A percentile compares a stretch with the other conserved stretches of the same genome.
These are phyloP conservation scores for Piloderma croceum DNA, from an alignment of 768 basidiomycete species.

Conservation along the genomic window DNA sequence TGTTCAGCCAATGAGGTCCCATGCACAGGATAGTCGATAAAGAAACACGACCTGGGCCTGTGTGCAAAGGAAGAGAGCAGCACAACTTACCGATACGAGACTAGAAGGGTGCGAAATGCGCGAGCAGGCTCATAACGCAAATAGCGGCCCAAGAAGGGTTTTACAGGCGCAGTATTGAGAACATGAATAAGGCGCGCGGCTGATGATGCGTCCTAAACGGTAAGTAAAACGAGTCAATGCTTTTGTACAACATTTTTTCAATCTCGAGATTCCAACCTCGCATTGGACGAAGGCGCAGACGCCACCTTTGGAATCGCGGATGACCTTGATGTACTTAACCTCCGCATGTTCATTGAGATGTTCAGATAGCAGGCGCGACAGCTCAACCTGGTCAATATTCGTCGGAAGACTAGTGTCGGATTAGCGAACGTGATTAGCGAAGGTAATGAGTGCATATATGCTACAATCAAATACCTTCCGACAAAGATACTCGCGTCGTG, in stretches of 20 bases:
- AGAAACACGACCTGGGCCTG: no score
- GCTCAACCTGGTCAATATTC: slow-evolving; percentile 58
- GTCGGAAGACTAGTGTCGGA: slow-evolving; percentile 53
- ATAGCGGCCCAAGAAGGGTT: slow-evolving; percentile 64
- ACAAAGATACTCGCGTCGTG: slow-evolving; percentile 83
- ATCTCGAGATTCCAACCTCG: slow-evolving; percentile 51
- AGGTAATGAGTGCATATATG: slow-evolving; percentile 1
- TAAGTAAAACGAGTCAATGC: slow-evolving; percentile 1
- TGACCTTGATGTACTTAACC: slow-evolving; percentile 62
- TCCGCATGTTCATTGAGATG: slow-evolving; percentile 64
- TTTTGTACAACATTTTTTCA: neutral
- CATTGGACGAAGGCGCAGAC: slow-evolving; percentile 85
- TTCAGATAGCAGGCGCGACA: slow-evolving; percentile 53
- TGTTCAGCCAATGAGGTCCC: no score
- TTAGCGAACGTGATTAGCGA: slow-evolving; percentile 3
- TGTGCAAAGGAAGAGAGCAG: slow-evolving; percentile 1
- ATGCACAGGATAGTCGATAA: no score
- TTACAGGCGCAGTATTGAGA: slow-evolving; percentile 49
- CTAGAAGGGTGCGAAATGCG: slow-evolving; percentile 64
- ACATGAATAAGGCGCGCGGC: slow-evolving; percentile 56
- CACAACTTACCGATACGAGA: slow-evolving; percentile 62
- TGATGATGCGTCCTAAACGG: slow-evolving; percentile 54
- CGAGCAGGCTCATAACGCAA: slow-evolving; percentile 77
- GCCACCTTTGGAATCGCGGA: slow-evolving; percentile 70
- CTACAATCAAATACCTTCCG: slow-evolving; percentile 54